Percentiles rank a stretch among this genome's conserved stretches.
These are phyloP conservation scores for Eugenia klotzschiana DNA, from an alignment of 441 rosid species.

Conservation along the genomic window DNA sequence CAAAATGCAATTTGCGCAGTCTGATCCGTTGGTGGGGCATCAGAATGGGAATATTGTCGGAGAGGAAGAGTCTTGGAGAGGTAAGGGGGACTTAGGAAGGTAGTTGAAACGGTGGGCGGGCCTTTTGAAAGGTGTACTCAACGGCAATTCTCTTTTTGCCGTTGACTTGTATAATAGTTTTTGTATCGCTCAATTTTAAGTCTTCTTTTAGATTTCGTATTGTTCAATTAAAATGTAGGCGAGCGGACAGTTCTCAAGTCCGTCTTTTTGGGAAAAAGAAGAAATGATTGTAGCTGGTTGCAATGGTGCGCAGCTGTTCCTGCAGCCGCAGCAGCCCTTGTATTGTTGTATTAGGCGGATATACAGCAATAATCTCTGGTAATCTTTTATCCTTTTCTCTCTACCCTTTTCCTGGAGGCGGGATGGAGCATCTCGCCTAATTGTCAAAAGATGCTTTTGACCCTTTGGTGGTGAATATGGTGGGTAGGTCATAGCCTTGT, in stretches of 20 bases:
- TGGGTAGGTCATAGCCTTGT: not conserved
- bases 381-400: not conserved
- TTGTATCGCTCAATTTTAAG: conserved; percentile 14
- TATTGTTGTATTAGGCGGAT: conserved; percentile 38
- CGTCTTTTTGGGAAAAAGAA: conserved; percentile 12
- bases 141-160: conserved; percentile 20
- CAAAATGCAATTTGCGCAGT: conserved; percentile 35
- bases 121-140: not conserved
- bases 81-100: conserved; percentile 45
- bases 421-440: not conserved
- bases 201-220: not conserved
- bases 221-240: conserved; percentile 21
- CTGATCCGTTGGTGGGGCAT: conserved; percentile 27
- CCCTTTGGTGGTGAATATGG: not conserved
- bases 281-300: conserved; percentile 16
- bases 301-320: no score
- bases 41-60: conserved; percentile 20
- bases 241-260: conserved; percentile 12
- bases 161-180: conserved; percentile 39
- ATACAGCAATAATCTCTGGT: conserved; percentile 42
- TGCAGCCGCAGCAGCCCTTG: conserved; percentile 14
- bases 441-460: not conserved
- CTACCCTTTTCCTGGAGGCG: not conserved
- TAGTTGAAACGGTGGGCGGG: conserved; percentile 25
- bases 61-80: conserved; percentile 53